Evolutionary conservation across 176 grass and related monocot genomes (phyloP).

Genomic region (Lolium multiflorum): DNA sequence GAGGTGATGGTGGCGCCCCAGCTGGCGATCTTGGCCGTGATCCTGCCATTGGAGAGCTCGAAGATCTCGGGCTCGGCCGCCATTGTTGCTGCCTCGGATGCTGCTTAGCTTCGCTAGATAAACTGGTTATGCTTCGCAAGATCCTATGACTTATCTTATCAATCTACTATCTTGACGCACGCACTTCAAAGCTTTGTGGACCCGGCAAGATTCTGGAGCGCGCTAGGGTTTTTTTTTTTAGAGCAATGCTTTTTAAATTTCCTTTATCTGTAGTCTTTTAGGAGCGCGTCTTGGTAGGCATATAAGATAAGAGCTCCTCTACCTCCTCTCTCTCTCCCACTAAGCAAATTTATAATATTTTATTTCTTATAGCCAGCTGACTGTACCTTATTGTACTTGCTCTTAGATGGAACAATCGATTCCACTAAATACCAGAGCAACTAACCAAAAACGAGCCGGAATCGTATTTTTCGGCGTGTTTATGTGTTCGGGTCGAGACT

Average conservation of each 20-base stretch:
- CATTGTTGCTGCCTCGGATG: conserved; percentile 39
- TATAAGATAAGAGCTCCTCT: too few relatives aligned
- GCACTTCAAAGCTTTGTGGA: background rate
- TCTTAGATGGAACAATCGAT: background rate
- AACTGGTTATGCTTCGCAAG: background rate
- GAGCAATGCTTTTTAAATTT: too few relatives aligned
- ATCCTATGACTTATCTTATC: conserved; percentile 9
- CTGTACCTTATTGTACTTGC: too few relatives aligned
- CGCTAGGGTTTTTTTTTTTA: background rate
- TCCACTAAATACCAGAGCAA: background rate
- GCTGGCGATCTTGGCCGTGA: conserved; percentile 75
- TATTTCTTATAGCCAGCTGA: too few relatives aligned
- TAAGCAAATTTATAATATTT: too few relatives aligned
- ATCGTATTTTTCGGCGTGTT: too few relatives aligned
- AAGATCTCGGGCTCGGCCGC: conserved; percentile 63
- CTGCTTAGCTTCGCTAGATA: conserved; percentile 1
- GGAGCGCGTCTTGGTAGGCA: too few relatives aligned
- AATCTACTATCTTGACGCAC: background rate
- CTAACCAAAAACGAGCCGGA: too few relatives aligned
- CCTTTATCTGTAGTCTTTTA: too few relatives aligned
- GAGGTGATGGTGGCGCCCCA: conserved; percentile 93
- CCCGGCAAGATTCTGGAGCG: background rate
- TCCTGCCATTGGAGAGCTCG: conserved; percentile 80
- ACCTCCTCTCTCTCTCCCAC: too few relatives aligned
- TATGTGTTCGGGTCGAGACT: too few relatives aligned